Evolutionary conservation across 2,329 filamentous ascomycete species (phyloP).

Genomic region (Arthrinium puccinioides): DNA sequence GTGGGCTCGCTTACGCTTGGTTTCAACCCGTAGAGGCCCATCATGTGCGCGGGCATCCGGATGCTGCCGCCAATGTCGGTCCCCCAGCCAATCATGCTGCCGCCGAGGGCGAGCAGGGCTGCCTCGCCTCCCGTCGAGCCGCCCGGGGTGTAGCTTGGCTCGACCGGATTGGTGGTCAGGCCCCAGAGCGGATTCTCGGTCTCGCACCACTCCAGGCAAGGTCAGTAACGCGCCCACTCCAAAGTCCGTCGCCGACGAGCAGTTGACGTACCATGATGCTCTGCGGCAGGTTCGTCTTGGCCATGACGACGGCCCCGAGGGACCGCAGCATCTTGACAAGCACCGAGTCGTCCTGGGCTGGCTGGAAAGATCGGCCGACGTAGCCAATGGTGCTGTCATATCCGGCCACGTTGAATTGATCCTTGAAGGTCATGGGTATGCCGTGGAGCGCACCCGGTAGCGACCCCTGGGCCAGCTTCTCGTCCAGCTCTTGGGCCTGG

Average conservation of each 20-base stretch:
- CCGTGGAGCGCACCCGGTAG: conserved; percentile 14
- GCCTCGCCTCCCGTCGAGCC: conserved; percentile 17
- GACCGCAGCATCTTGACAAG: conserved; percentile 39
- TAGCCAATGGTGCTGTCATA: conserved; percentile 53
- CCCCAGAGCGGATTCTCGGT: conserved; percentile 46
- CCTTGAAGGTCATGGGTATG: conserved; percentile 37
- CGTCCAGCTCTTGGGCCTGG: conserved; percentile 15
- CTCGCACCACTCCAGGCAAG: conserved; percentile 40
- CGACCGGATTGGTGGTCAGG: conserved; percentile 36
- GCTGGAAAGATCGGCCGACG: conserved; percentile 29
- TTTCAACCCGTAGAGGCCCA: conserved; percentile 42
- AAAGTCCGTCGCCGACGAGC: no score
- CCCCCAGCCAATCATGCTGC: conserved; percentile 35
- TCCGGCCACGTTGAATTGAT: conserved; percentile 51
- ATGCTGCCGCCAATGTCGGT: conserved; percentile 46
- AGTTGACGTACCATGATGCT: conserved; percentile 20
- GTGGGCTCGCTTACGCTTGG: conserved; percentile 31
- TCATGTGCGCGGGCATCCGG: conserved; percentile 38
- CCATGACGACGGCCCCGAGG: conserved; percentile 44
- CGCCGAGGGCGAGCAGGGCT: conserved; percentile 14
- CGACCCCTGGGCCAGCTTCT: conserved; percentile 6
- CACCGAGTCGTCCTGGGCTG: conserved; percentile 39
- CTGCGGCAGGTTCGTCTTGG: conserved; percentile 38
- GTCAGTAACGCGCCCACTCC: no score
- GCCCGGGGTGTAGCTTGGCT: conserved; percentile 33